Evolutionary conservation across 2,329 filamentous ascomycete genomes (phyloP), one percentile per base, ranked within the genome.

Genomic region (Cladosporium sphaerospermum): DNA sequence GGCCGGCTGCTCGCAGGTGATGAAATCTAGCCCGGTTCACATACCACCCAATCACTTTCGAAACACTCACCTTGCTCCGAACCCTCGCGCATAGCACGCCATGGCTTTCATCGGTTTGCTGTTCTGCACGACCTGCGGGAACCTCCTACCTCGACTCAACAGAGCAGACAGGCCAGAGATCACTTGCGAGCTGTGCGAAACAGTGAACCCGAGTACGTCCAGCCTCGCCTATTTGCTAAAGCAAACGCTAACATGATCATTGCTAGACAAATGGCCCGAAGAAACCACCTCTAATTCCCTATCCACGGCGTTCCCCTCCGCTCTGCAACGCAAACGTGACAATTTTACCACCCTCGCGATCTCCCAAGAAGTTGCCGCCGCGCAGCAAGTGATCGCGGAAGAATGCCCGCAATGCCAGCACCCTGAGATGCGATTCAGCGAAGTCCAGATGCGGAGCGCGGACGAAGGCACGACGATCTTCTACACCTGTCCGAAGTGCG

Each of bases 401-500:
- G 82, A 78, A 45, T 96, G 91, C 67, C 80, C 84, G 32, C 83
- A 89, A 63, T 96, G 91, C 68, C 88, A 84, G 9, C 77, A 83
- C 42, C 83, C 83, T 50, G 85, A 95, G 66, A 89, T 96, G 71
- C 86, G 83, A 63, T 96, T 85, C 69, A 86, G 87, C 39, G 85
- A 86, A 2, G 81, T 89, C 53, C 91, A 96, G 69, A 75, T 95
- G 64, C 85, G 91, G 61, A 83, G 89, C 77, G 91, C 90, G 52
- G 91, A 96, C 69, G 91, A 96, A 80, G 91, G 91, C 57, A 88
- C 85, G 58, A 95, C 90, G 1, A 82, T 95, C 48, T 92, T 95
- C 64, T 95, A 89, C 72, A 84, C 78, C 56, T 95, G 90, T 72
- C 43, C 55, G 9, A 83, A 89, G 53, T 95, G 42, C 33, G n/a